These are phyloP conservation scores for Ambrosia hybrid DNA, from an alignment of 140 eudicot species.

Conservation along the genomic window DNA sequence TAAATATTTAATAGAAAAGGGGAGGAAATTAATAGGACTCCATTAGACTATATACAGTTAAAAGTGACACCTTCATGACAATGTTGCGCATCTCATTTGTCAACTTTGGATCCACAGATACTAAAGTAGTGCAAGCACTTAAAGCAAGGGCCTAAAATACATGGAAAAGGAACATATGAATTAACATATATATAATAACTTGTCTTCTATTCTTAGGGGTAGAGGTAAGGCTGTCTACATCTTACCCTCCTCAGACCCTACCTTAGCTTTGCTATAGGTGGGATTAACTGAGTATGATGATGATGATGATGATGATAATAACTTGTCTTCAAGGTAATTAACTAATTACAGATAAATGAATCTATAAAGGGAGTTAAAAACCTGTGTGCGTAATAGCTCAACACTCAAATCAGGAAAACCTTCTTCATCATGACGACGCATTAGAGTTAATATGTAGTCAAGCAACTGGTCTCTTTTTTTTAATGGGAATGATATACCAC, in stretches of 20 bases:
- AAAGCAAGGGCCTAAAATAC: constrained; percentile 87
- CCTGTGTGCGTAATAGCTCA: constrained; percentile 91
- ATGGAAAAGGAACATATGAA: constrained; percentile 22
- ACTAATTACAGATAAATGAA: background rate
- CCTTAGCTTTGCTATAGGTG: too few relatives aligned
- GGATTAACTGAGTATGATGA: too few relatives aligned
- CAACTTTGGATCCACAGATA: constrained; percentile 95
- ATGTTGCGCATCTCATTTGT: constrained; percentile 84
- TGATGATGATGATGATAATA: too few relatives aligned
- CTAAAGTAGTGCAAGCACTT: constrained; percentile 97
- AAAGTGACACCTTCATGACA: constrained; percentile 72
- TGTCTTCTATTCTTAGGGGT: too few relatives aligned
- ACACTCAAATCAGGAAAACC: constrained; percentile 79
- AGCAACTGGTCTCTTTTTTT: constrained; percentile 87
- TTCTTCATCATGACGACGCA: constrained; percentile 86
- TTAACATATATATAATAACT: background rate
- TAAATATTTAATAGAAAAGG: background rate
- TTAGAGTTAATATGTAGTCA: constrained; percentile 83
- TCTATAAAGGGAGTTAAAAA: constrained; percentile 14
- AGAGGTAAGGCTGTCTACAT: too few relatives aligned
- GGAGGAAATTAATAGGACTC: background rate
- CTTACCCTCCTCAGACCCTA: too few relatives aligned
- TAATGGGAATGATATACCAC: constrained; percentile 90
- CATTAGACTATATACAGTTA: constrained; percentile 1
- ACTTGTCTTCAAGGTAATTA: background rate